Evolutionary conservation across 2,329 filamentous ascomycete species (phyloP).

Genomic region (Ascosphaera acerosa): DNA sequence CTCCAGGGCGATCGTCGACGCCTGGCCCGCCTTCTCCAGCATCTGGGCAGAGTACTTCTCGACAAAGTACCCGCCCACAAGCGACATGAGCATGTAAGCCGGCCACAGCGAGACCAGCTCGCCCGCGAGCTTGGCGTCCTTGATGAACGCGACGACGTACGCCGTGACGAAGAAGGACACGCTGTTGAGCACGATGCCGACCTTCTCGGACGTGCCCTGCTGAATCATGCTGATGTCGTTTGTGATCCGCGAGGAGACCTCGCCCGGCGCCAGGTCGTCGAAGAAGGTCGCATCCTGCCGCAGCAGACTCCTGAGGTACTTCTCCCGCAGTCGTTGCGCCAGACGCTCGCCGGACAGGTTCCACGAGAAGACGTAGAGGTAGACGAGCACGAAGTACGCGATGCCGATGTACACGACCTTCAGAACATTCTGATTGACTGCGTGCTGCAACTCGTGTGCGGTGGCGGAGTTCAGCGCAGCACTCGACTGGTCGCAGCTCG

Average conservation of each 20-base stretch:
- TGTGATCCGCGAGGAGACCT: slow-evolving; percentile 23
- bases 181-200: slow-evolving; percentile 22
- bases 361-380: slow-evolving; percentile 34
- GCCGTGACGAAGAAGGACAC: slow-evolving; percentile 24
- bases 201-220: slow-evolving; percentile 24
- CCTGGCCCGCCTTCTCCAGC: slow-evolving; percentile 26
- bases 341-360: slow-evolving; percentile 31
- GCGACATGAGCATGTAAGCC: slow-evolving; percentile 21
- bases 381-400: slow-evolving; percentile 31
- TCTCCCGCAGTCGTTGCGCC: slow-evolving; percentile 29
- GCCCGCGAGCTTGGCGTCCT: slow-evolving; percentile 20
- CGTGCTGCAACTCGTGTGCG: slow-evolving; percentile 3
- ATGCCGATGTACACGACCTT: slow-evolving; percentile 32
- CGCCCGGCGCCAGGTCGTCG: slow-evolving; percentile 21
- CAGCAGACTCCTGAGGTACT: slow-evolving; percentile 29
- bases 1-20: slow-evolving; percentile 34
- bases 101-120: slow-evolving; percentile 22
- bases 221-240: slow-evolving; percentile 23
- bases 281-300: slow-evolving; percentile 28
- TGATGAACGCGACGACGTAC: slow-evolving; percentile 25
- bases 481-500: slow-evolving; percentile 5
- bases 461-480: neutral
- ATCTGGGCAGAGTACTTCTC: slow-evolving; percentile 22
- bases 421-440: slow-evolving; percentile 29
- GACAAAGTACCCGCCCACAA: slow-evolving; percentile 20